These are phyloP conservation scores for Scalesia atractyloides DNA, from an alignment of 129 eudicot genomes.

Conservation along the genomic window DNA sequence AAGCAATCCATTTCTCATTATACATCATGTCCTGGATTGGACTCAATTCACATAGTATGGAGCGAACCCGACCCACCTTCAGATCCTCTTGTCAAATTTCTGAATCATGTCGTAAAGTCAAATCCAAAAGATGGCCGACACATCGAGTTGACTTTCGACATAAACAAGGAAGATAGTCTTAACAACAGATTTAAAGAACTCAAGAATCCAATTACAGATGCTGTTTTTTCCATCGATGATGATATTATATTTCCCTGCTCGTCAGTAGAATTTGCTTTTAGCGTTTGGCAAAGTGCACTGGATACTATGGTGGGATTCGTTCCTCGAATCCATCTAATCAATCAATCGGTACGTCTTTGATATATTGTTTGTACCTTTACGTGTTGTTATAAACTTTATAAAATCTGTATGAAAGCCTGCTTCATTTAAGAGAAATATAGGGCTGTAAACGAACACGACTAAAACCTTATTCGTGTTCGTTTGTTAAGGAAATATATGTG, in stretches of 20 bases:
- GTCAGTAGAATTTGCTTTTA: slow-evolving; percentile 76
- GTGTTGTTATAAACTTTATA: neutral
- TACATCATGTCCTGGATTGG: slow-evolving; percentile 74
- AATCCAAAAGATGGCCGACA: slow-evolving; percentile 59
- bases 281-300: slow-evolving; percentile 81
- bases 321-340: slow-evolving; percentile 77
- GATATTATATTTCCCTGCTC: slow-evolving; percentile 81
- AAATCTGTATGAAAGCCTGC: too few relatives aligned
- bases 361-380: slow-evolving; percentile 2
- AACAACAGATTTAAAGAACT: slow-evolving; percentile 84
- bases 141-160: slow-evolving; percentile 72
- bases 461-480: too few relatives aligned
- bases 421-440: too few relatives aligned
- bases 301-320: slow-evolving; percentile 92
- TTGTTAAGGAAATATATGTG: too few relatives aligned
- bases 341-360: slow-evolving; percentile 51
- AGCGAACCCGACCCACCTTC: slow-evolving; percentile 85
- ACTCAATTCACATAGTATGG: slow-evolving; percentile 82
- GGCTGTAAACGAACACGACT: too few relatives aligned
- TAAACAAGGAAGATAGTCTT: slow-evolving; percentile 78
- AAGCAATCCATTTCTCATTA: slow-evolving; percentile 86
- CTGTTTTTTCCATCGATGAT: slow-evolving; percentile 81
- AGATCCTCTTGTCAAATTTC: slow-evolving; percentile 51
- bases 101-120: slow-evolving; percentile 49
- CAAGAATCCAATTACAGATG: slow-evolving; percentile 61